These are phyloP conservation scores for Globisporangium emineosum DNA, from an alignment of 352 stramenopile species.

Conservation along the genomic window DNA sequence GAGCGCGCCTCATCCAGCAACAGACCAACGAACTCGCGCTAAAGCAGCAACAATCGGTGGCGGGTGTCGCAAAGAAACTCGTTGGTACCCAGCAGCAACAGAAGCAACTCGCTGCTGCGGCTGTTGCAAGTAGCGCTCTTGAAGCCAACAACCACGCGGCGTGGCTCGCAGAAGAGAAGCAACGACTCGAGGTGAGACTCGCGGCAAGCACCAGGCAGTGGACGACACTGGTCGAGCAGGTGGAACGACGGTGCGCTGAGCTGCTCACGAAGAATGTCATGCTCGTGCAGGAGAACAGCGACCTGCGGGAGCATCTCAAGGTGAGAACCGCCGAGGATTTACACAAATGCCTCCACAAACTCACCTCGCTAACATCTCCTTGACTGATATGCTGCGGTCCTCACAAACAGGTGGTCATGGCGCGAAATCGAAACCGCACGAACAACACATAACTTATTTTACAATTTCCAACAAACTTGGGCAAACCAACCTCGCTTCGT, in stretches of 20 bases:
- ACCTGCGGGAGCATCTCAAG: constrained; percentile 39
- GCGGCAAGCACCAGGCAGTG: constrained; percentile 37
- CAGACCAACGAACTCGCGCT: constrained; percentile 12
- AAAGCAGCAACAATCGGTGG: constrained; percentile 11
- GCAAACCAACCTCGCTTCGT: background rate
- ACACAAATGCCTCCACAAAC: background rate
- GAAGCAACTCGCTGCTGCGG: background rate
- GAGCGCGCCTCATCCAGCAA: constrained; percentile 21
- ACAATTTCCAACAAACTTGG: background rate
- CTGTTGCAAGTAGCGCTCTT: background rate
- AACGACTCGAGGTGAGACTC: constrained; percentile 36
- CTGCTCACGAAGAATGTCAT: constrained; percentile 74
- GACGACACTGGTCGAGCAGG: constrained; percentile 41
- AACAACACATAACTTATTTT: constrained; percentile 3
- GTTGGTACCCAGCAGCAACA: background rate
- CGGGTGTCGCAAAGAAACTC: background rate
- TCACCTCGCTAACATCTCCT: background rate
- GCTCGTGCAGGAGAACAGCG: constrained; percentile 58
- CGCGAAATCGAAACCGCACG: background rate
- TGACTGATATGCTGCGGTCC: background rate
- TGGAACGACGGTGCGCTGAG: constrained; percentile 53
- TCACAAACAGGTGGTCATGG: background rate
- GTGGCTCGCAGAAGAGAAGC: constrained; percentile 20
- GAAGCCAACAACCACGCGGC: background rate
- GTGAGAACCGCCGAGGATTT: background rate